A percentile compares a stretch with the other conserved stretches of the same genome.
These are phyloP conservation scores for Jackrogersella minutella DNA, from an alignment of 495 filamentous ascomycete species.

Conservation along the genomic window DNA sequence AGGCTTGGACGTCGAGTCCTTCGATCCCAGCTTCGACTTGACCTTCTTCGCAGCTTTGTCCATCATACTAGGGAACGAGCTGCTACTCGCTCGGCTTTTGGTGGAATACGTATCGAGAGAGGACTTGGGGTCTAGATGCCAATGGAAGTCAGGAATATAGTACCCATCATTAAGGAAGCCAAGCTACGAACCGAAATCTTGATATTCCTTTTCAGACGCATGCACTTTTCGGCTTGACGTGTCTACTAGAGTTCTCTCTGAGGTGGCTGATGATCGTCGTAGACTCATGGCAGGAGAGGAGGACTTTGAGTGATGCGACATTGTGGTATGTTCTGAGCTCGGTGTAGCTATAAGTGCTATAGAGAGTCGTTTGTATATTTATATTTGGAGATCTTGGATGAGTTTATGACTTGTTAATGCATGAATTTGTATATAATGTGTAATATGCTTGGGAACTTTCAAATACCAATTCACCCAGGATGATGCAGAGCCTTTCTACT, in stretches of 20 bases:
- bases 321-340: neutral
- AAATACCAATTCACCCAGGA: neutral
- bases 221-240: neutral
- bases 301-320: constrained; percentile 5
- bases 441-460: neutral
- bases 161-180: neutral
- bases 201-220: neutral
- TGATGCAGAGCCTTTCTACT: neutral
- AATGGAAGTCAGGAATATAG: constrained; percentile 5
- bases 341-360: neutral
- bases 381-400: too few species aligned
- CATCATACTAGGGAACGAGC: constrained; percentile 21
- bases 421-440: neutral
- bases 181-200: constrained; percentile 12
- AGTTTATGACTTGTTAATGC: too few species aligned
- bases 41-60: constrained; percentile 22
- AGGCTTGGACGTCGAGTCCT: neutral
- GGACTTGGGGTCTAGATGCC: constrained; percentile 3
- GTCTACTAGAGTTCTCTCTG: constrained; percentile 31
- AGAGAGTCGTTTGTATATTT: too few species aligned
- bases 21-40: constrained; percentile 23
- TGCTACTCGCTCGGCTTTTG: neutral
- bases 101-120: constrained; percentile 9
- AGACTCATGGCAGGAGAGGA: neutral
- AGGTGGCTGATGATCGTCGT: constrained; percentile 20